Base-by-base conservation (phyloP, 2,329 filamentous ascomycete genomes). In the Xylariaceae sp. region DNA sequence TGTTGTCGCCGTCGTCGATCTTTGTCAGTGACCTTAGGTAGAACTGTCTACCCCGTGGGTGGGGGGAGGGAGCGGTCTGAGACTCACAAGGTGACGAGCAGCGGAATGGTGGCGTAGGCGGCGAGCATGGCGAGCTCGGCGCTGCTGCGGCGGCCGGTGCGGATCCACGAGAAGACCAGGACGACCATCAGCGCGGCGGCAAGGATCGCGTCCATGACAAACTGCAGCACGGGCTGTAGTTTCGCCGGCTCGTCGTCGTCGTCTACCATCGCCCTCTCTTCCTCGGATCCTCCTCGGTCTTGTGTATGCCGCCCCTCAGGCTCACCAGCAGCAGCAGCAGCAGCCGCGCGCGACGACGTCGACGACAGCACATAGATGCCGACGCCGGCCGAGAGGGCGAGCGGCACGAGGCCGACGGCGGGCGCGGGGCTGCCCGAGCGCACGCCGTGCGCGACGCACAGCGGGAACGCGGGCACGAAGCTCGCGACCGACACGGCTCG, bases 101-200 rank as follows among this genome's bases (percentile, higher is more conserved):
- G 49, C 23, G 62, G 63, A 13, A 66, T 54, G 3, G 63, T 65
- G 9, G 56, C 55, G 41, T 65, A 66, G 10, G 62, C 57, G 23
- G 60, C 60, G 19, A 66, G 50, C 60, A 64, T 63, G 25, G 52
- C 57, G 31, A 62, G 39, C 33, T 55, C 49, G 3, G 55, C 46
- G 6, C 24, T 26, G 5, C 24, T 26, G 18, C 49, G 47, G 9
- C 37, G 31, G 5, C 46, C 39, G 12, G 47, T 47, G 21, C 43
- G 40, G 24, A 57, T 55, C 60, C 61, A 66, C 1, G 61, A 64
- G 22, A 61, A 60, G 15, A 64, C 57, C 32, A 67, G 38, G 5
- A 64, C 58, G 5, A 59, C 41, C 56, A 65, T 55, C 10, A 61
- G 40, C 4, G 54, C 51, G 0, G 56, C 50, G 6, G 60, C 57